These are phyloP conservation scores for Biancaea sappan DNA, from an alignment of 306 rosid genomes.

Conservation along the genomic window DNA sequence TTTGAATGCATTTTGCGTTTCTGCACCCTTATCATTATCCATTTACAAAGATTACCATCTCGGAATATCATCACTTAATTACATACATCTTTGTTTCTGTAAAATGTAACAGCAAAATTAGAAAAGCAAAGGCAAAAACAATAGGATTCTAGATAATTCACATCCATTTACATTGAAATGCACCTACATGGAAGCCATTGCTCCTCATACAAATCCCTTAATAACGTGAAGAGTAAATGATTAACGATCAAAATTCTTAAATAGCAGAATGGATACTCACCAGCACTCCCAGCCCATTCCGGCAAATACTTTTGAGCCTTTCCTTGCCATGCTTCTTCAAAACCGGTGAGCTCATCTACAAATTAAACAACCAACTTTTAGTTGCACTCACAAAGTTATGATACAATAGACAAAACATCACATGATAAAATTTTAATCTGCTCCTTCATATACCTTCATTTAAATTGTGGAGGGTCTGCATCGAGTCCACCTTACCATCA, in stretches of 20 bases:
- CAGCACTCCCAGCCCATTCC: constrained; percentile 56
- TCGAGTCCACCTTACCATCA: constrained; percentile 77
- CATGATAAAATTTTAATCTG: constrained; percentile 6
- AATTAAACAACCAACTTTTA: constrained; percentile 30
- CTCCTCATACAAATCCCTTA: background rate
- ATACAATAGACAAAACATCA: constrained; percentile 19
- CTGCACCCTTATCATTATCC: background rate
- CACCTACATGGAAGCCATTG: background rate
- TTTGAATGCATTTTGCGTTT: constrained; percentile 7
- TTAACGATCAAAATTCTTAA: background rate
- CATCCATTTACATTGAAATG: too few relatives aligned
- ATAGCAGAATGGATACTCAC: constrained; percentile 43
- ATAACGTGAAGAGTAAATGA: background rate
- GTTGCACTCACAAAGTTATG: background rate
- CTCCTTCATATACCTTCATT: constrained; percentile 62
- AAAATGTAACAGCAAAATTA: background rate
- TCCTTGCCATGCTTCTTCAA: constrained; percentile 79
- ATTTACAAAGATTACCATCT: background rate
- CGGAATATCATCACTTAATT: background rate
- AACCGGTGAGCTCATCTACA: constrained; percentile 68
- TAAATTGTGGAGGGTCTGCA: constrained; percentile 87
- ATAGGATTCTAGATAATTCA: too few relatives aligned
- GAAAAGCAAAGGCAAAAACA: too few relatives aligned
- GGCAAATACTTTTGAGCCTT: constrained; percentile 65
- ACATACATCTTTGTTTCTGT: background rate